These are phyloP conservation scores for Penicillium ochrochloron DNA, from an alignment of 495 filamentous ascomycete genomes.

Conservation along the genomic window DNA sequence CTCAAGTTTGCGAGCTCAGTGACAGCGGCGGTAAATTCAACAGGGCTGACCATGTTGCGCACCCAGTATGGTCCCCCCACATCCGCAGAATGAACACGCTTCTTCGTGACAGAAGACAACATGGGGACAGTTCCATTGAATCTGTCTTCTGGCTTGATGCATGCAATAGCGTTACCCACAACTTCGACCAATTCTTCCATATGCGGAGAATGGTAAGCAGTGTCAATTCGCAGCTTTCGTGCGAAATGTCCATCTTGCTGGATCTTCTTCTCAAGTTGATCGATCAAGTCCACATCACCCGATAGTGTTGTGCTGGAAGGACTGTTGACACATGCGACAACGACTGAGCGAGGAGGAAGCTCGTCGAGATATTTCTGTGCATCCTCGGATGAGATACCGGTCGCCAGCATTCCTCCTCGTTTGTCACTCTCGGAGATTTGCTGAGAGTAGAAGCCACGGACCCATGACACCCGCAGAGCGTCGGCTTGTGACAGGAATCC, in stretches of 20 bases:
- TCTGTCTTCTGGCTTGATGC: conserved; percentile 23
- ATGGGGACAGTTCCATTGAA: conserved; percentile 31
- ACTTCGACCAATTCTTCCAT: conserved; percentile 39
- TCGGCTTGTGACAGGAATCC: conserved; percentile 31
- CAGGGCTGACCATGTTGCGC: conserved; percentile 46
- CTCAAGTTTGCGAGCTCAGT: conserved; percentile 20
- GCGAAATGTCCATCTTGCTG: conserved; percentile 42
- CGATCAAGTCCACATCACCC: conserved; percentile 42
- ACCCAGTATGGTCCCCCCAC: conserved; percentile 46
- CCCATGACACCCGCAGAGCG: conserved; percentile 38
- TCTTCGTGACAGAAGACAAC: conserved; percentile 44
- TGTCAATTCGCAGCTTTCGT: conserved; percentile 49
- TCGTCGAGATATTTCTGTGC: conserved; percentile 28
- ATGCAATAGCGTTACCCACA: conserved; percentile 26
- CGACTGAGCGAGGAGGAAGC: conserved; percentile 15
- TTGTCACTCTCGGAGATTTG: conserved; percentile 27
- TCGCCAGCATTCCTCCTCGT: conserved; percentile 47
- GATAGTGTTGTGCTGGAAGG: conserved; percentile 50
- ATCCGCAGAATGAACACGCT: conserved; percentile 26
- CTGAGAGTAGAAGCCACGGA: conserved; percentile 51
- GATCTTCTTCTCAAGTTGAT: conserved; percentile 36
- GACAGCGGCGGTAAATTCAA: conserved; percentile 47
- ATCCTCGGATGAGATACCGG: conserved; percentile 26
- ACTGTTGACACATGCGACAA: conserved; percentile 54
- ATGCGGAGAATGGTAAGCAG: conserved; percentile 60